phyloP scores from a whole-genome alignment of 169 alveolate species.

The Plasmodium coatneyi region DNA sequence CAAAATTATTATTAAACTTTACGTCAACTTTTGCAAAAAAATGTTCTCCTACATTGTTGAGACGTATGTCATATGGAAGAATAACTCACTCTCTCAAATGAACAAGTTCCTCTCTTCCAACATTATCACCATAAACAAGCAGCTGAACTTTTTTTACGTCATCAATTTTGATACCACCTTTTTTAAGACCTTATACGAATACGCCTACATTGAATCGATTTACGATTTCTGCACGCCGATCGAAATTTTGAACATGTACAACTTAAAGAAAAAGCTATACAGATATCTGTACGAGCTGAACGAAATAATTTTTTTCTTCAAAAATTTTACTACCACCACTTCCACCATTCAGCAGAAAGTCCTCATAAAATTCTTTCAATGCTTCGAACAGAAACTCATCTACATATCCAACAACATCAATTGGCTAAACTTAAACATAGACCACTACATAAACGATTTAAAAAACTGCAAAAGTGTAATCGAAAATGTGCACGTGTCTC shows the following conservation, averaged over 20 bases:
- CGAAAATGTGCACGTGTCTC: constrained; percentile 56
- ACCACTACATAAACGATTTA: constrained; percentile 63
- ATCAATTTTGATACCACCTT: constrained; percentile 60
- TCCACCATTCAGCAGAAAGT: constrained; percentile 61
- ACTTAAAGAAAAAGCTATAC: constrained; percentile 52
- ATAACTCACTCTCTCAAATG: constrained; percentile 66
- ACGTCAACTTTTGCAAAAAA: constrained; percentile 70
- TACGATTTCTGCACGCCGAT: constrained; percentile 57
- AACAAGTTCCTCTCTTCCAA: constrained; percentile 57
- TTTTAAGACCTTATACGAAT: constrained; percentile 65
- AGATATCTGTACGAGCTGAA: constrained; percentile 61
- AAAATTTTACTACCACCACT: constrained; percentile 41
- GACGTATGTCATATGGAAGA: constrained; percentile 42
- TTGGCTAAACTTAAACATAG: constrained; percentile 68
- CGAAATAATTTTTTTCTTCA: constrained; percentile 47
- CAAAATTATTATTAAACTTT: constrained; percentile 61
- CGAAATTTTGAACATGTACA: constrained; percentile 61
- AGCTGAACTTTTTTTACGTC: constrained; percentile 58
- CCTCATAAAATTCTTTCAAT: constrained; percentile 40
- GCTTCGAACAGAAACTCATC: constrained; percentile 66
- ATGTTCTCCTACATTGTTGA: constrained; percentile 63
- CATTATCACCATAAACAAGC: constrained; percentile 62
- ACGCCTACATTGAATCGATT: constrained; percentile 56
- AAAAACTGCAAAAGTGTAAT: constrained; percentile 45
- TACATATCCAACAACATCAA: constrained; percentile 63